Evolutionary conservation across 2,329 filamentous ascomycete genomes (phyloP), one percentile per base, ranked within the genome.

Genomic region (Arthrobotrys iridis): DNA sequence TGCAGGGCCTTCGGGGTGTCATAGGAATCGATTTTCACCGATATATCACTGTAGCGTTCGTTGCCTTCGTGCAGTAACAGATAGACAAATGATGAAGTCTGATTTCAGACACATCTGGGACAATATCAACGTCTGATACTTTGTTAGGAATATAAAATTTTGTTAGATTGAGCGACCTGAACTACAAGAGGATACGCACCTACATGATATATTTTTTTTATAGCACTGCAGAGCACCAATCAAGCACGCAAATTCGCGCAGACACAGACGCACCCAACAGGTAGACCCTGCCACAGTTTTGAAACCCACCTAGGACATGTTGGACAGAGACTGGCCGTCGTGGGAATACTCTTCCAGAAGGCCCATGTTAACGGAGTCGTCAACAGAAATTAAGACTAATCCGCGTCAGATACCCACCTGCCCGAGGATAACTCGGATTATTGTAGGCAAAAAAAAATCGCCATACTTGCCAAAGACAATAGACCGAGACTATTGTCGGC

Each of bases 121-220:
- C 50, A 37, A 37, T 24, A 10, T 52, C 18, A 30, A 55, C 37
- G 30, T 55, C 30, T 22, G 60, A 45, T 15, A 55, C 45, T 52
- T 66, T 66, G 70, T 74, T 62, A 46, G 45, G 55, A 40, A 46
- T 24, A 40, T 45, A 43, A 43, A 59, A 65, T 62, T 50, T 30
- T 43, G 70, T 75, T 68, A 75, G 71, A 75, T 75, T 75, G 63
- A 75, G 71, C 71, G 57, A 75, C 71, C 71, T 68, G 71, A 75
- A 64, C 63, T 75, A 75, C 71, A 75, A 57, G 71, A 75, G 71
- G 71, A 75, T 75, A 75, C 71, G 71, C 71, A 75, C 71, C 71
- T 75, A 75, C 71, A 75, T 75, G 71, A 75, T 62, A 75, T 62
- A 48, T 67, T 60, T 75, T 59, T 26, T 63, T 60, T 68, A 68